A percentile compares a stretch with the other conserved stretches of the same genome.
Evolutionary conservation across 2,329 filamentous ascomycete species (phyloP).

Genomic region (Cytospora piceae): DNA sequence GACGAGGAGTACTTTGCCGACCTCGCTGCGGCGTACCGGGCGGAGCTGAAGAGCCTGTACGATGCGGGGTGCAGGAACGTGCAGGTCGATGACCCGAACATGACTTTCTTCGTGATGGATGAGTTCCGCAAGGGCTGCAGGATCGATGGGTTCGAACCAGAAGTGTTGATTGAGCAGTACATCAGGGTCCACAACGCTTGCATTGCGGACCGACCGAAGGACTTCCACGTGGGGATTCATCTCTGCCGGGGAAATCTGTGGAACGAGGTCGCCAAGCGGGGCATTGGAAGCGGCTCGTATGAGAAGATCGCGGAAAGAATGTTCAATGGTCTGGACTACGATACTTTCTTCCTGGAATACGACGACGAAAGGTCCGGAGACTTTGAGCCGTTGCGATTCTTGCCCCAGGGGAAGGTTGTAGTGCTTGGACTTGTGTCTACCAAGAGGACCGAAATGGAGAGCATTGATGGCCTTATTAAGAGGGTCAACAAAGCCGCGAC

Average conservation of each 20-base stretch:
- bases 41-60: conserved; percentile 56
- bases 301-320: conserved; percentile 54
- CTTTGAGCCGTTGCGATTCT: conserved; percentile 52
- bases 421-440: conserved; percentile 56
- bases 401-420: conserved; percentile 53
- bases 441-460: conserved; percentile 52
- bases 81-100: conserved; percentile 60
- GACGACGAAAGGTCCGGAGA: conserved; percentile 52
- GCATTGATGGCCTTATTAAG: conserved; percentile 47
- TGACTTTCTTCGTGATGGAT: conserved; percentile 61
- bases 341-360: conserved; percentile 58
- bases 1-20: conserved; percentile 59
- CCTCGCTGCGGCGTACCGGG: conserved; percentile 56
- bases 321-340: conserved; percentile 52
- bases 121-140: conserved; percentile 54
- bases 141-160: conserved; percentile 51
- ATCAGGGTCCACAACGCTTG: conserved; percentile 65
- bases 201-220: conserved; percentile 43
- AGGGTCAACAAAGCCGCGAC: conserved; percentile 53
- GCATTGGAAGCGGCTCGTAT: conserved; percentile 54
- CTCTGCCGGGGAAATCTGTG: conserved; percentile 52
- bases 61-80: conserved; percentile 56
- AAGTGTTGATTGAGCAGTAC: conserved; percentile 52
- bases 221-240: conserved; percentile 67
- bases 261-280: conserved; percentile 46